Evolutionary conservation across 1,284 basidiomycete genomes (phyloP), one percentile per base, ranked within the genome.

Genomic region (Porodaedalea pini): DNA sequence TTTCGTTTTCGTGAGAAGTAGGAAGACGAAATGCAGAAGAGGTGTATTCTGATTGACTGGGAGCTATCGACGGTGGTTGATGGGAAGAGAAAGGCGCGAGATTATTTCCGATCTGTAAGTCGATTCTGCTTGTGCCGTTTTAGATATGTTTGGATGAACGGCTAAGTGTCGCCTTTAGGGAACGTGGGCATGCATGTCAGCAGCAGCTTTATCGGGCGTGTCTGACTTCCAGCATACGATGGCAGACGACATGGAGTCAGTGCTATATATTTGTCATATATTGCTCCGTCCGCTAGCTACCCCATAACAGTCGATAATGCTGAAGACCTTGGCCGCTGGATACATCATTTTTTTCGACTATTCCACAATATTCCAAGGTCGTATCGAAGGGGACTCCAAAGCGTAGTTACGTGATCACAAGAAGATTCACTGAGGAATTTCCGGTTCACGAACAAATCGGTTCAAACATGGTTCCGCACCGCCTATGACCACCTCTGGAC

Each of bases 231-330:
- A 47, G 0, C 68, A 73, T 48, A 57, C 51, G 0, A 40, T 71
- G 3, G 62, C 66, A 27, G 71, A 74, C 52, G 71, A 73, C 49
- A 54, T 73, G 3, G 71, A 73, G 57, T 73, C 71, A 0, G 66
- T 72, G 55, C 62, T 73, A 34, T 66, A 65, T 41, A 54, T 73
- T n/a, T 17, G 51, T 69, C 7, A 39, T 69, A 1, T 65, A 61
- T 39, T 49, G 29, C 23, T 13, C 21, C 19, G 21, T 31, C 15
- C 27, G 4, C 3, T 31, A 25, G 47, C 25, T 49, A 7, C 27
- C 11, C 8, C 47, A 49, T 49, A n/a, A n/a, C n/a, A n/a, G n/a
- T n/a, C n/a, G 17, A 36, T 19, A 17, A 29, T 10, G 13, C 13
- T 7, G 15, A 19, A 23, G 19, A 17, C 11, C 19, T 43, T 19